A percentile compares a stretch with the other conserved stretches of the same genome.
phyloP scores from a whole-genome alignment of 495 filamentous ascomycete genomes.

The Tuber umbilicatum region DNA sequence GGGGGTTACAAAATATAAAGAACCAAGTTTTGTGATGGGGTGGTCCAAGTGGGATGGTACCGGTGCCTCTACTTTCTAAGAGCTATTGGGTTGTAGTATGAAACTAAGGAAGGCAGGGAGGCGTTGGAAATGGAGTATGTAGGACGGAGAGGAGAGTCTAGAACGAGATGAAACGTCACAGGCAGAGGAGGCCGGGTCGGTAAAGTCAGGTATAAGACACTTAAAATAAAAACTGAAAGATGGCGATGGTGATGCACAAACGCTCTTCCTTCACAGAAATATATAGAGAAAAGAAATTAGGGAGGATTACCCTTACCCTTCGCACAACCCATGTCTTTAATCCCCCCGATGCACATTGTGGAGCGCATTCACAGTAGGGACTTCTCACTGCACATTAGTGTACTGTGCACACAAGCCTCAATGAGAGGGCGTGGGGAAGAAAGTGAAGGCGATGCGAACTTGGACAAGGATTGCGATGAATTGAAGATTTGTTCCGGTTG shows the following conservation, averaged over 20 bases:
- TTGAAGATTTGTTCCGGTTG: background rate
- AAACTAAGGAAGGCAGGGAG: background rate
- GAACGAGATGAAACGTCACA: background rate
- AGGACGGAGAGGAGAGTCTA: background rate
- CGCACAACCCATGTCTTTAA: background rate
- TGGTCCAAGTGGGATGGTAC: background rate
- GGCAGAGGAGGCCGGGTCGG: background rate
- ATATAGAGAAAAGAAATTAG: background rate
- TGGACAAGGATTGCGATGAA: background rate
- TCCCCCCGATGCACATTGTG: background rate
- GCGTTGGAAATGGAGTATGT: background rate
- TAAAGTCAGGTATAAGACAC: background rate
- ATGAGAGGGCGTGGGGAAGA: background rate
- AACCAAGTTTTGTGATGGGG: background rate
- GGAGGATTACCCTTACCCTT: background rate
- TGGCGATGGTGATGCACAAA: conserved; percentile 2
- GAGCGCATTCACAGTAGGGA: background rate
- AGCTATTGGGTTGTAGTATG: background rate
- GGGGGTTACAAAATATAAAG: background rate
- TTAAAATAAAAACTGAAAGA: background rate
- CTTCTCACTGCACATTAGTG: background rate
- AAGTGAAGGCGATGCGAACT: background rate
- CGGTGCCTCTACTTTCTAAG: background rate
- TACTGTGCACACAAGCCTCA: background rate
- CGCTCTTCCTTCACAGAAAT: background rate